These are phyloP conservation scores for Madurella fahalii DNA, from an alignment of 2,329 filamentous ascomycete genomes.

Conservation along the genomic window DNA sequence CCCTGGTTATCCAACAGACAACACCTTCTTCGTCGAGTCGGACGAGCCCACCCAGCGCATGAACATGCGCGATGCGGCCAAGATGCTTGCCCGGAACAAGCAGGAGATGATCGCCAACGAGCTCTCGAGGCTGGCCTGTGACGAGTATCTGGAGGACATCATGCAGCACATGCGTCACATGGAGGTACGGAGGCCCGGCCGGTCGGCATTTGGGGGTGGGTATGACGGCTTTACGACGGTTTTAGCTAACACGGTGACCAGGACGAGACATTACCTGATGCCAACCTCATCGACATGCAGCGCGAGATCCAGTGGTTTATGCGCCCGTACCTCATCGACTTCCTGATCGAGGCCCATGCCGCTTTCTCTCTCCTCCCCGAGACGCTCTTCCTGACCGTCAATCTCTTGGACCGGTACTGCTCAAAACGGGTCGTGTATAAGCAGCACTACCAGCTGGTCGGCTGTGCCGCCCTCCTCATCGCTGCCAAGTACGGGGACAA, in stretches of 20 bases:
- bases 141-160: slow-evolving; percentile 92
- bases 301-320: slow-evolving; percentile 99
- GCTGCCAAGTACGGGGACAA: slow-evolving; percentile 98
- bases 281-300: slow-evolving; percentile 97
- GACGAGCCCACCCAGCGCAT: slow-evolving; percentile 54
- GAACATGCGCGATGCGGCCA: slow-evolving; percentile 69
- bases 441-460: slow-evolving; percentile 96
- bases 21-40: slow-evolving; percentile 54
- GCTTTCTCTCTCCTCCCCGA: slow-evolving; percentile 92
- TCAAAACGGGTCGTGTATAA: slow-evolving; percentile 98
- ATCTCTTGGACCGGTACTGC: slow-evolving; percentile 95
- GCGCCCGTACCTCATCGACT: slow-evolving; percentile 96
- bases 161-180: slow-evolving; percentile 92
- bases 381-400: slow-evolving; percentile 93
- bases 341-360: slow-evolving; percentile 93
- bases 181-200: slow-evolving; percentile 59
- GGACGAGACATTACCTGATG: slow-evolving; percentile 87
- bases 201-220: neutral
- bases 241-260: slow-evolving; percentile 27
- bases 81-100: slow-evolving; percentile 72
- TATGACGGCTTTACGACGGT: neutral
- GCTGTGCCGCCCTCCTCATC: slow-evolving; percentile 91
- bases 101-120: slow-evolving; percentile 88
- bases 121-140: slow-evolving; percentile 75
- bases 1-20: slow-evolving; percentile 36